phyloP scores from a whole-genome alignment of 169 alveolate genomes.

The Plasmodium inui region DNA sequence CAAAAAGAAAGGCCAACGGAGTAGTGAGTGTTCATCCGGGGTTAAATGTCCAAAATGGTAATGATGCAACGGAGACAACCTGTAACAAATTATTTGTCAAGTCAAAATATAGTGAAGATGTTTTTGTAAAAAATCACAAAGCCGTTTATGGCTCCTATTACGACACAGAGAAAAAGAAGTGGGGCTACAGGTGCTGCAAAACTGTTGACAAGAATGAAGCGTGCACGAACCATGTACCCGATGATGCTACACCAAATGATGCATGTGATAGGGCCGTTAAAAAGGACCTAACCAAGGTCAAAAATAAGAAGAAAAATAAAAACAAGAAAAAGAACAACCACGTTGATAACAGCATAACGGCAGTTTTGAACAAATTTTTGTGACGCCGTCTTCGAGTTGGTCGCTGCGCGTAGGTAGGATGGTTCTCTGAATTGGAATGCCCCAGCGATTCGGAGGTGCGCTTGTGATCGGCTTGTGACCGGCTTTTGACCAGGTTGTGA shows the following conservation, averaged over 20 bases:
- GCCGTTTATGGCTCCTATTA: constrained; percentile 87
- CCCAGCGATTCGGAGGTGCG: neutral
- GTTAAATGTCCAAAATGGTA: neutral
- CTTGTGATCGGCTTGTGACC: neutral
- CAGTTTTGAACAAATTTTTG: constrained; percentile 55
- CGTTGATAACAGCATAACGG: constrained; percentile 65
- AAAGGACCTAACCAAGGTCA: constrained; percentile 11
- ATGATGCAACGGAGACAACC: constrained; percentile 16
- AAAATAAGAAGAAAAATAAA: constrained; percentile 28
- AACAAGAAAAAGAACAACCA: constrained; percentile 44
- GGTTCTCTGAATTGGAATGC: neutral
- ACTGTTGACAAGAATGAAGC: constrained; percentile 54
- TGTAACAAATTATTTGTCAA: constrained; percentile 72
- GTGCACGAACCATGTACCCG: constrained; percentile 63
- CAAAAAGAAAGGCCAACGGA: neutral
- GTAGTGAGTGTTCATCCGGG: neutral
- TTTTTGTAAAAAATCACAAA: constrained; percentile 81
- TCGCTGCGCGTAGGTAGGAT: neutral
- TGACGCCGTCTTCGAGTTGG: neutral
- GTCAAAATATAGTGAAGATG: constrained; percentile 86
- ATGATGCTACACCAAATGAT: neutral
- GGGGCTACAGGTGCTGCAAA: constrained; percentile 91
- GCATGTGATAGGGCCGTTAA: neutral
- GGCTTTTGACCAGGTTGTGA: neutral
- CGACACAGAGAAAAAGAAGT: constrained; percentile 78